Percentiles rank a stretch among this genome's conserved stretches.
These are phyloP conservation scores for Termitomyces sp. DNA, from an alignment of 768 basidiomycete species.

Conservation along the genomic window DNA sequence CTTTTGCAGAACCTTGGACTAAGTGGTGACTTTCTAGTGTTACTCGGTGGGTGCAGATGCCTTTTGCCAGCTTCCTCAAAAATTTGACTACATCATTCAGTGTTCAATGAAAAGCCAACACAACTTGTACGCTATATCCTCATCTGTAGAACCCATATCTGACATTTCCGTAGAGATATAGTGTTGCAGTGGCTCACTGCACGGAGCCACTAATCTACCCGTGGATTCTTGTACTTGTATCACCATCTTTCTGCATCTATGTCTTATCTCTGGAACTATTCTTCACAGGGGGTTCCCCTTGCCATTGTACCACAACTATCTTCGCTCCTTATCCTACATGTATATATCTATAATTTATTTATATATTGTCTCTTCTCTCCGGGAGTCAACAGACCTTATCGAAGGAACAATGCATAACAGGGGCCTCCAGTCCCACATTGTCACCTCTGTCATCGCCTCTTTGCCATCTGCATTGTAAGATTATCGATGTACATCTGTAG, in stretches of 20 bases:
- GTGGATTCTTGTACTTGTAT: slow-evolving; percentile 4
- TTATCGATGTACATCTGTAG: slow-evolving; percentile 91
- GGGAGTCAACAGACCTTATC: neutral
- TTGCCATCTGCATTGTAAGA: slow-evolving; percentile 83
- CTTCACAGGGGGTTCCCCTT: neutral
- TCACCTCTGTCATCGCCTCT: slow-evolving; percentile 47
- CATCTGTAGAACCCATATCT: neutral
- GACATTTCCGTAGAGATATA: slow-evolving; percentile 57
- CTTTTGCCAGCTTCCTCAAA: neutral
- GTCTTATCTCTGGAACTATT: neutral
- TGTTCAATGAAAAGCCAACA: slow-evolving; percentile 97
- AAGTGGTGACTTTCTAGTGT: slow-evolving; percentile 41
- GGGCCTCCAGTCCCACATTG: neutral
- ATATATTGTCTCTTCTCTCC: neutral
- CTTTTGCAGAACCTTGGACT: neutral
- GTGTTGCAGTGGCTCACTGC: slow-evolving; percentile 84
- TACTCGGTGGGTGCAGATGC: slow-evolving; percentile 57
- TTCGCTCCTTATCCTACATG: neutral
- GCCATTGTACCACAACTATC: slow-evolving; percentile 5
- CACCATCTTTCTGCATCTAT: neutral
- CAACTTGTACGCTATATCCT: slow-evolving; percentile 60
- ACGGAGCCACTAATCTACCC: slow-evolving; percentile 53
- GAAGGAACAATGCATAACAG: neutral
- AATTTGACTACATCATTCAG: slow-evolving; percentile 33
- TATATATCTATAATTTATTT: slow-evolving; percentile 6